These are phyloP conservation scores for Talaromyces sp. DNA, from an alignment of 2,329 filamentous ascomycete species.

Conservation along the genomic window DNA sequence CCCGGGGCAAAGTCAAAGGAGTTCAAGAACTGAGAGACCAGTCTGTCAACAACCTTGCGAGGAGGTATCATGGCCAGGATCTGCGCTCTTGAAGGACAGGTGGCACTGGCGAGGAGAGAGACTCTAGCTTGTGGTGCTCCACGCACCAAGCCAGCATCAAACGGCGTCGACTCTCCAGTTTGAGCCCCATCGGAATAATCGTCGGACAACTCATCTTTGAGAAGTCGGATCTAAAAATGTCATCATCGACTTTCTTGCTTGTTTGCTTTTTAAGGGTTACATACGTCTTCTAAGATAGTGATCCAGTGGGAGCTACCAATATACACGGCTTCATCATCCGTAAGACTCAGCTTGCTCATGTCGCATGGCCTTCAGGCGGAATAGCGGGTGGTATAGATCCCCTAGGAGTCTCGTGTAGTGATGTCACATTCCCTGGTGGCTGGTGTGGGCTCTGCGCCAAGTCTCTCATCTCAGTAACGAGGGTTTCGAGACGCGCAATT, in stretches of 20 bases:
- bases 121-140: background rate
- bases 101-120: slow-evolving; percentile 4
- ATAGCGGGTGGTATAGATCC: background rate
- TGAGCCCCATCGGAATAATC: background rate
- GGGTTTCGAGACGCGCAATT: slow-evolving; percentile 5
- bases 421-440: background rate
- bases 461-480: slow-evolving; percentile 11
- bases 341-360: slow-evolving; percentile 8
- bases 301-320: slow-evolving; percentile 10
- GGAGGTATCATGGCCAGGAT: slow-evolving; percentile 4
- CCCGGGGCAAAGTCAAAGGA: slow-evolving; percentile 2
- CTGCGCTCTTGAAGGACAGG: slow-evolving; percentile 4
- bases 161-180: slow-evolving; percentile 5
- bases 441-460: background rate
- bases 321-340: slow-evolving; percentile 6
- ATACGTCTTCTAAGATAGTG: slow-evolving; percentile 8
- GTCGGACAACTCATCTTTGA: slow-evolving; percentile 8
- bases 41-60: slow-evolving; percentile 7
- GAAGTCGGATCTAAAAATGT: slow-evolving; percentile 1
- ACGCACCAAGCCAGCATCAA: background rate
- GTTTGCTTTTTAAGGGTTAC: background rate
- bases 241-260: background rate
- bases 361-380: background rate
- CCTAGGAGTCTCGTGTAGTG: background rate
- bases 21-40: slow-evolving; percentile 8